Evolutionary conservation across 306 rosid genomes (phyloP), one percentile per base, ranked within the genome.

Genomic region (Albizia julibrissin): DNA sequence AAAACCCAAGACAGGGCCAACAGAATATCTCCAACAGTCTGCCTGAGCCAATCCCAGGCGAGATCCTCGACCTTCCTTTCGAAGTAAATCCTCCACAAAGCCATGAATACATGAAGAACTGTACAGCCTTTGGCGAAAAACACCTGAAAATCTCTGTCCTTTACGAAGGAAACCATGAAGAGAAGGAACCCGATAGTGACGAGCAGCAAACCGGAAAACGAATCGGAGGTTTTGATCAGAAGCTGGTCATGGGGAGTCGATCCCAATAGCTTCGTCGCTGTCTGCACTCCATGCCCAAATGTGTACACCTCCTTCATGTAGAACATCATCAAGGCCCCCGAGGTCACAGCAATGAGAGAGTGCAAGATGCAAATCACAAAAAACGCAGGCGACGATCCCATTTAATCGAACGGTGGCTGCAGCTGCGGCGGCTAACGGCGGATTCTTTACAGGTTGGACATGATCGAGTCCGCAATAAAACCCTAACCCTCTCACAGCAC

Each of bases 221-320:
- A 93, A 79, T 90, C 98, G 85, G 97, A 95, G 88, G 97, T 95
- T 81, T 86, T 96, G 73, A 95, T 91, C 78, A 95, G 86, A 26
- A 95, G 95, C 85, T 93, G 98, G 69, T 95, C 98, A 81, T 95
- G 98, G 14, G 98, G 93, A 21, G 97, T 93, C 0, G 97, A 95
- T 18, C 98, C 98, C 69, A 93, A 85, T 0, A 95, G 97, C 94
- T 88, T 90, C 3, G 87, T 84, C 9, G 98, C 97, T 0, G 85
- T 79, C 73, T 85, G 85, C 9, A 76, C 76, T 8, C 98, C 98
- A 72, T 95, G 98, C 7, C 97, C 98, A 75, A 95, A 83, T 18
- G 90, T 82, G 91, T 93, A 95, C 0, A 95, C 84, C 42, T 93
- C 98, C 86, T 87, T 89, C 97, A 95, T 90, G 90, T 90, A 91